A percentile compares a stretch with the other conserved stretches of the same genome.
Evolutionary conservation across 2,329 filamentous ascomycete genomes (phyloP).

Genomic region (Dryadomyces sulphureus): DNA sequence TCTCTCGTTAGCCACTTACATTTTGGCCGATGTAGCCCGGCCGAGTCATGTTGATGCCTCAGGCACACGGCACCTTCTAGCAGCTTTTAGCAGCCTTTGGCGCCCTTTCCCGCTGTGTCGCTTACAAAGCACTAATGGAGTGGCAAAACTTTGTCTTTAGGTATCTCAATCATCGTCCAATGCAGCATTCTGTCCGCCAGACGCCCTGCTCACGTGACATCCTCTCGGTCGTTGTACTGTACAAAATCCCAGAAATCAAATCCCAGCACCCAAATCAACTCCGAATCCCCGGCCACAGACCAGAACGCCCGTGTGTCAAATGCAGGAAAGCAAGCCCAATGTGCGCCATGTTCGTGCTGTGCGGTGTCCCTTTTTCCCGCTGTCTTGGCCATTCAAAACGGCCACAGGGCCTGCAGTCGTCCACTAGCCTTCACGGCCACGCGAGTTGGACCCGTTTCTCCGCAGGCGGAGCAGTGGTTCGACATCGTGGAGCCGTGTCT

Average conservation of each 20-base stretch:
- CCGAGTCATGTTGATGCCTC: not conserved
- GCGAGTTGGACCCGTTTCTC: conserved; percentile 10
- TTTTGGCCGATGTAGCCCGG: not conserved
- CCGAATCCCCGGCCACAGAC: not conserved
- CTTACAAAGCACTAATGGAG: too few relatives aligned
- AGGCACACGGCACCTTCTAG: conserved; percentile 2
- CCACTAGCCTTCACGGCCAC: conserved; percentile 9
- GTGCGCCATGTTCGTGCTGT: not conserved
- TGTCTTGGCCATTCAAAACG: not conserved
- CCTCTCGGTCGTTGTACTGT: too few relatives aligned
- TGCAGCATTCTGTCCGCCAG: too few relatives aligned
- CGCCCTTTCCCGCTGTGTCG: too few relatives aligned
- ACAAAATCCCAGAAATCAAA: not conserved
- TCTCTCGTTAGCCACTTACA: not conserved
- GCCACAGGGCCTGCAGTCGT: not conserved
- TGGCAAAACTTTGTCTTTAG: too few relatives aligned
- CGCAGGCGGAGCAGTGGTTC: conserved; percentile 10
- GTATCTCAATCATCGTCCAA: too few relatives aligned
- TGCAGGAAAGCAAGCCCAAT: not conserved
- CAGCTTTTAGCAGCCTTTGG: not conserved
- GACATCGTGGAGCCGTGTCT: conserved; percentile 42
- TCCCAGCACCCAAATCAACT: too few relatives aligned
- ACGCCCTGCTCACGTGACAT: too few relatives aligned
- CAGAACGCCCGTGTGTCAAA: not conserved
- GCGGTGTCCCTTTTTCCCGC: not conserved